Evolutionary conservation across 768 basidiomycete species (phyloP), one percentile per base, ranked within the genome.

Genomic region (Kwoniella dejecticola): DNA sequence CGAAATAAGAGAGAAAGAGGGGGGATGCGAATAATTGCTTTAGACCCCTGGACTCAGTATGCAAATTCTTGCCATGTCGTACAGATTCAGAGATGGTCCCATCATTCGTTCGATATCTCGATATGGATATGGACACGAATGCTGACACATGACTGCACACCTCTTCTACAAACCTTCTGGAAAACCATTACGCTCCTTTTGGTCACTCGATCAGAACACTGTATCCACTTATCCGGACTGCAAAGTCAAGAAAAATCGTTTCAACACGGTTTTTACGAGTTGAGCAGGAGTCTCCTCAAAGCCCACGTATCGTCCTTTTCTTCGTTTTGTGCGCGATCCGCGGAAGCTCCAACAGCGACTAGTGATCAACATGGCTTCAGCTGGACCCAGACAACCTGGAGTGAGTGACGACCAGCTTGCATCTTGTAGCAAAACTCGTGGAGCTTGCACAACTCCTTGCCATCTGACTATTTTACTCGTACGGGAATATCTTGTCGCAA

Each of bases 351-450:
- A n/a, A n/a, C 6, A 5, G 5, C 6, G 5, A n/a, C 17, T 5
- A 19, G 19, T 42, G 5, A 8, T 24, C 5, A 36, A 24, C 47
- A 60, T 60, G 58, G 62, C 62, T 27, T 45, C 60, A 27, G 68
- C 68, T 36, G 68, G 68, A 62, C 68, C 68, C 8, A 70, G 60
- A 57, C 40, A 45, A n/a, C 68, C 68, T 10, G 68, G 57, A 45
- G 68, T 70, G 56, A 44, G 68, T 60, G n/a, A n/a, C n/a, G 19
- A 15, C 29, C 6, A 33, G 10, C 15, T 30, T 33, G 19, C 4
- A 7, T 19, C 15, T 13, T 11, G 8, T 27, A 13, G 13, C 10
- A 21, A 26, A 26, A 26, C 13, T 8, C 7, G 15, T 27, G 17
- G 48, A 17, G 11, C 44, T 45, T 38, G 36, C 36, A 38, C 36